A percentile compares a stretch with the other conserved stretches of the same genome.
Evolutionary conservation across 306 rosid genomes (phyloP).

Genomic region (Lotus japonicus): DNA sequence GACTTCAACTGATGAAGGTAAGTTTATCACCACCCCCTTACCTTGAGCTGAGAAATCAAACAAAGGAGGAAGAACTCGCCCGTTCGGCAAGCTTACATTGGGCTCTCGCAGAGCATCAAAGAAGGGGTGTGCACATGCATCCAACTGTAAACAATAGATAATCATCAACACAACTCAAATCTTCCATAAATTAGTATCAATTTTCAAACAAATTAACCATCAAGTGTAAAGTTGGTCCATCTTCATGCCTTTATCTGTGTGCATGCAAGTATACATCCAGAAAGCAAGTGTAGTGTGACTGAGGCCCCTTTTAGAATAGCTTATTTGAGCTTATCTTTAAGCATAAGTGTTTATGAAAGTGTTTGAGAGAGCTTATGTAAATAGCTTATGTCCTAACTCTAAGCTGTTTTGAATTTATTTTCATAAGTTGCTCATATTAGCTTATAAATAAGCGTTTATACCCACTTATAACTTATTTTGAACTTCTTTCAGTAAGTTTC

Average conservation of each 20-base stretch:
- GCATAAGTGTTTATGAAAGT: too few relatives aligned
- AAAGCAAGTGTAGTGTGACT: neutral
- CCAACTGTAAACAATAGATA: slow-evolving; percentile 51
- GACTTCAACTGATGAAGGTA: neutral
- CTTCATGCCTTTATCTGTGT: neutral
- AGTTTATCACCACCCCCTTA: slow-evolving; percentile 9
- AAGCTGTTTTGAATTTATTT: too few relatives aligned
- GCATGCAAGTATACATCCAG: neutral
- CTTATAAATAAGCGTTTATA: too few relatives aligned
- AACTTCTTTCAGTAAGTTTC: too few relatives aligned
- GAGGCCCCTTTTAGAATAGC: too few relatives aligned
- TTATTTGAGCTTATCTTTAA: too few relatives aligned
- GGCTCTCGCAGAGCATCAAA: slow-evolving; percentile 83
- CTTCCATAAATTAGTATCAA: neutral
- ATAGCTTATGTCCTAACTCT: too few relatives aligned
- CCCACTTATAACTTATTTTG: too few relatives aligned
- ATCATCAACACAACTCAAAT: neutral
- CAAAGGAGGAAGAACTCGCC: slow-evolving; percentile 67
- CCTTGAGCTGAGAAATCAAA: slow-evolving; percentile 88
- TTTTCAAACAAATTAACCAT: neutral
- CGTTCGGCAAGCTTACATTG: slow-evolving; percentile 64
- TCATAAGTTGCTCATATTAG: too few relatives aligned
- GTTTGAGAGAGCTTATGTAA: too few relatives aligned
- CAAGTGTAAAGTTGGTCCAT: neutral
- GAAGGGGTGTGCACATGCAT: slow-evolving; percentile 90